Evolutionary conservation across 2,329 filamentous ascomycete genomes (phyloP).

Genomic region (Calonectria multiphialidica): DNA sequence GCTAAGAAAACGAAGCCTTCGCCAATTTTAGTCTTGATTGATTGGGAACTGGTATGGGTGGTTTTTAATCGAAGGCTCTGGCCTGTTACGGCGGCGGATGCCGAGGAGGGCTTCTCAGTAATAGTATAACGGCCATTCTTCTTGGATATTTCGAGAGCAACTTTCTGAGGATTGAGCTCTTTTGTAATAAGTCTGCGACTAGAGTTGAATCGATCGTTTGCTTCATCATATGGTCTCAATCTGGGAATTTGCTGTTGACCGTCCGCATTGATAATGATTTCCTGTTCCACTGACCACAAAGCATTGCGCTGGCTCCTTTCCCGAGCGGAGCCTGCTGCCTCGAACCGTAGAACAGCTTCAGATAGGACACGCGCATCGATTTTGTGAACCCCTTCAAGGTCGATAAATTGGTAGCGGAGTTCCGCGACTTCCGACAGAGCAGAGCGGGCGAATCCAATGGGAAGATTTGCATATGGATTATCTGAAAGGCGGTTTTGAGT

Average conservation of each 20-base stretch:
- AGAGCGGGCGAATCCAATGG: not conserved
- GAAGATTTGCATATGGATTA: not conserved
- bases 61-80: not conserved
- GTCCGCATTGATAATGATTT: not conserved
- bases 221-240: not conserved
- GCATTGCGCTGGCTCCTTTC: not conserved
- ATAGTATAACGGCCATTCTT: not conserved
- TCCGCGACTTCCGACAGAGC: not conserved
- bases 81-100: not conserved
- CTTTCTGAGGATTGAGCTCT: not conserved
- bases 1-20: not conserved
- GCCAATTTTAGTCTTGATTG: not conserved
- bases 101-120: not conserved
- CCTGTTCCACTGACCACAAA: slow-evolving; percentile 3
- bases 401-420: slow-evolving; percentile 2
- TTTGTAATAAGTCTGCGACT: not conserved
- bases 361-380: not conserved
- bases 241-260: not conserved
- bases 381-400: not conserved
- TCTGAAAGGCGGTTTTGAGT: not conserved
- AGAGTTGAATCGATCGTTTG: slow-evolving; percentile 6
- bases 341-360: not conserved
- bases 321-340: not conserved
- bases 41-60: not conserved
- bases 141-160: not conserved